A percentile compares a stretch with the other conserved stretches of the same genome.
phyloP scores from a whole-genome alignment of 495 filamentous ascomycete species.

The Hypoxylon lenormandii region DNA sequence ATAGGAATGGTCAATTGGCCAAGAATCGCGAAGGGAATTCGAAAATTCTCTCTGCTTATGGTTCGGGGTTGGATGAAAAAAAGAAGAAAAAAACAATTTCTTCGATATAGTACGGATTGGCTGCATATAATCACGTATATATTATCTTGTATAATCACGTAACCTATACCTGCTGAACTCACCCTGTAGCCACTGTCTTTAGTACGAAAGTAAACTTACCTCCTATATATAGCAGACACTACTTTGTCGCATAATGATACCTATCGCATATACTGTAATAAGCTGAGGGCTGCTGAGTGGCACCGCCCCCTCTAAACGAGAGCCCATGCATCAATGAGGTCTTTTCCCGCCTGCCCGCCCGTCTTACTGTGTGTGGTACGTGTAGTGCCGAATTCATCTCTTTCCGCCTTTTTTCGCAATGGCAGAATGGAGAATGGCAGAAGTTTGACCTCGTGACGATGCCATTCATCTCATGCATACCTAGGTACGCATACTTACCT shows the following conservation, averaged over 20 bases:
- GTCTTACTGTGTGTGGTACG: too few relatives aligned
- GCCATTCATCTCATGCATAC: neutral
- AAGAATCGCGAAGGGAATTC: conserved; percentile 8
- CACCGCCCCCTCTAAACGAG: neutral
- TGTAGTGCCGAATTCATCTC: too few relatives aligned
- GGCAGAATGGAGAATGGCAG: too few relatives aligned
- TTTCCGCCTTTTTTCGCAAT: conserved; percentile 9
- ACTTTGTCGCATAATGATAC: neutral
- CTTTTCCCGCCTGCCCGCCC: neutral
- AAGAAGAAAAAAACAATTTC: too few relatives aligned
- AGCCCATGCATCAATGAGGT: neutral
- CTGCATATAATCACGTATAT: too few relatives aligned
- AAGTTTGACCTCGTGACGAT: conserved; percentile 25
- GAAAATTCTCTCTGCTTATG: neutral
- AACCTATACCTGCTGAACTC: too few relatives aligned
- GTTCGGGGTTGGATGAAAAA: neutral
- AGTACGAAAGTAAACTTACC: too few relatives aligned
- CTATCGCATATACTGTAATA: too few relatives aligned
- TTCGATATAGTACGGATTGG: too few relatives aligned
- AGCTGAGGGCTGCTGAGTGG: too few relatives aligned
- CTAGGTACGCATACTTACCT: neutral
- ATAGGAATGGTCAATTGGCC: conserved; percentile 26
- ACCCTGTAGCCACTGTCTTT: too few relatives aligned
- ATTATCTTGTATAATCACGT: too few relatives aligned
- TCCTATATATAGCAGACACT: neutral